Evolutionary conservation across 352 stramenopile species (phyloP), one percentile per base, ranked within the genome.

Genomic region (Phytophthora litchii): DNA sequence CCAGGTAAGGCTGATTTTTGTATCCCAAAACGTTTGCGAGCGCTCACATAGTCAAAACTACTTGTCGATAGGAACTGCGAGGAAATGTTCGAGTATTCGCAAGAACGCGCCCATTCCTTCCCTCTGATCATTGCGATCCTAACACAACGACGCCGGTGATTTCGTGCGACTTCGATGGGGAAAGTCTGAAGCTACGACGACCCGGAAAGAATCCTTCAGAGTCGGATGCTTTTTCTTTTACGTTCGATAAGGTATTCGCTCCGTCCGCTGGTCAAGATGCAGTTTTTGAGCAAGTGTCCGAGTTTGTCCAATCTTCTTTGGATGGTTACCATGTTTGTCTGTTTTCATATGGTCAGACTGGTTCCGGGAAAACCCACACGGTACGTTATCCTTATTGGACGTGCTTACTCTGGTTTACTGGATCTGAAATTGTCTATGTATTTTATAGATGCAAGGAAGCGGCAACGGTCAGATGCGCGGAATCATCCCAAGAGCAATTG

Each of bases 41-140:
- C n/a, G 20, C 46, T 20, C 13, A 50, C 19, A 25, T 45, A 19
- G 36, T 38, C 23, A 54, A 29, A 69, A 40, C 13, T 43, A 12
- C 16, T 11, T 47, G 27, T 46, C 19, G 17, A 17, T 83, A 99
- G 87, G 97, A 99, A 67, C 77, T 99, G 19, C 88, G 97, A 44
- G 98, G 97, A 51, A 99, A 99, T 60, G 96, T 99, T 47, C 87
- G 98, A 47, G 97, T 99, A 2, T 99, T 98, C 74, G 95, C 92
- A 1, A 82, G 96, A 54, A 96, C 98, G 40, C 80, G 96, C 12
- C 96, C 95, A 9, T 92, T 97, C 60, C 61, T 97, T 9, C 78
- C 86, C 13, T 89, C 82, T 1, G 92, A 97, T 57, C 67, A 67
- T 45, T 73, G 62, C 25, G 62, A 97, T 40, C 54, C 66, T 6